Conservation (phyloP, 1,284 basidiomycete genomes). For the Ceratobasidium sp. region DNA sequence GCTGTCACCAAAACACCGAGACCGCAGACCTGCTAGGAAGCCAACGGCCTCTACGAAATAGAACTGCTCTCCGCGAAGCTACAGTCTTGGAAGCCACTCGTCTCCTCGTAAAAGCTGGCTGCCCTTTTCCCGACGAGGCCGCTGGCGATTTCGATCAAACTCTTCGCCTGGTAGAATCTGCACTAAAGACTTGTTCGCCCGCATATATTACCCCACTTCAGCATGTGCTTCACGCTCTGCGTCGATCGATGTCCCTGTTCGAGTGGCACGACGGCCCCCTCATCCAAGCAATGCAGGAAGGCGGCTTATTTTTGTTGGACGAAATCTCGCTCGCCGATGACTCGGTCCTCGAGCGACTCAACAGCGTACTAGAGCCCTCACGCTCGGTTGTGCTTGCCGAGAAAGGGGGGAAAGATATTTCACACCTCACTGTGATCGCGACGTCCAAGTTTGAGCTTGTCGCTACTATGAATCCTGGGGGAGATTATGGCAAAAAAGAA, state of each 20-base stretch:
- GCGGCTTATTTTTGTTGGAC: conserved; percentile 92
- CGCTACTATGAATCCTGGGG: conserved; percentile 99
- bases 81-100: conserved; percentile 55
- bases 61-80: conserved; percentile 61
- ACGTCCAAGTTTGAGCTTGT: conserved; percentile 85
- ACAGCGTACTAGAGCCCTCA: conserved; percentile 94
- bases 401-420: conserved; percentile 82
- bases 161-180: conserved; percentile 46
- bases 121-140: conserved; percentile 22
- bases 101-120: conserved; percentile 48
- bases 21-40: conserved; percentile 97
- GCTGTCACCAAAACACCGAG: conserved; percentile 99
- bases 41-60: conserved; percentile 92
- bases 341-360: conserved; percentile 96
- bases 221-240: conserved; percentile 61
- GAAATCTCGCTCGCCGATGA: conserved; percentile 99
- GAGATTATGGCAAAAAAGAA: conserved; percentile 99
- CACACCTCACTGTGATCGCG: conserved; percentile 78
- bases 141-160: conserved; percentile 48
- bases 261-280: conserved; percentile 98
- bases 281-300: conserved; percentile 89
- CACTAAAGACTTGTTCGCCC: conserved; percentile 38
- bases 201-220: conserved; percentile 18
- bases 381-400: conserved; percentile 95
- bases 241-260: conserved; percentile 78